phyloP scores from a whole-genome alignment of 768 basidiomycete genomes.

The Russula sp. region DNA sequence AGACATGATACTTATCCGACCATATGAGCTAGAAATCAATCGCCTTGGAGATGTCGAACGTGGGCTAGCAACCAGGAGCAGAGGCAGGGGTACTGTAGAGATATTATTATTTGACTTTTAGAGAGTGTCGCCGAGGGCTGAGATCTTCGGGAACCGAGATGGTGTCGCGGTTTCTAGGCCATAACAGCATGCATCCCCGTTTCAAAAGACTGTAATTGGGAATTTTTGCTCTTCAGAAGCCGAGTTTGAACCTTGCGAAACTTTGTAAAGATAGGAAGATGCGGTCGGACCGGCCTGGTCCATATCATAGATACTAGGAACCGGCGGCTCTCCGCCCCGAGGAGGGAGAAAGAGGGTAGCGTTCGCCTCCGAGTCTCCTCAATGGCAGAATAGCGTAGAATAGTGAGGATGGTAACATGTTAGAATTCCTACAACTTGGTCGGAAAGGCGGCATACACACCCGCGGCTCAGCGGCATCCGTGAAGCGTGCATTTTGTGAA shows the following conservation, averaged over 20 bases:
- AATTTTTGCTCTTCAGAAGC: not conserved
- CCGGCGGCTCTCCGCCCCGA: not conserved
- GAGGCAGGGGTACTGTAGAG: not conserved
- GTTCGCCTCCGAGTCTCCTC: not conserved
- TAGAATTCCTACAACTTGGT: too few relatives aligned
- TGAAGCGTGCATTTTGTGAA: not conserved
- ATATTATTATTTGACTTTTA: not conserved
- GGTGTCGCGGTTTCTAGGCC: not conserved
- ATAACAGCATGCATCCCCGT: too few relatives aligned
- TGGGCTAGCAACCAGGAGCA: not conserved
- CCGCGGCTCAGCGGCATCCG: not conserved
- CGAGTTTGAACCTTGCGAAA: not conserved
- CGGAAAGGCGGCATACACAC: too few relatives aligned
- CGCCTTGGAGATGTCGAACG: not conserved
- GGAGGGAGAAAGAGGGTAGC: not conserved
- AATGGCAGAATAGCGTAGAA: not conserved
- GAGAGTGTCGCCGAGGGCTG: not conserved
- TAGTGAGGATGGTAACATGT: not conserved
- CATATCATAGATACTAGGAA: not conserved
- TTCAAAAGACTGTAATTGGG: not conserved
- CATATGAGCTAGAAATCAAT: not conserved
- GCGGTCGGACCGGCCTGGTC: not conserved
- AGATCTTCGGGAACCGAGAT: not conserved
- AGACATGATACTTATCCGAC: not conserved
- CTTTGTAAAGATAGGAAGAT: not conserved